These are phyloP conservation scores for Euptelea pleiosperma DNA, from an alignment of 164 flowering plant species.

Conservation along the genomic window DNA sequence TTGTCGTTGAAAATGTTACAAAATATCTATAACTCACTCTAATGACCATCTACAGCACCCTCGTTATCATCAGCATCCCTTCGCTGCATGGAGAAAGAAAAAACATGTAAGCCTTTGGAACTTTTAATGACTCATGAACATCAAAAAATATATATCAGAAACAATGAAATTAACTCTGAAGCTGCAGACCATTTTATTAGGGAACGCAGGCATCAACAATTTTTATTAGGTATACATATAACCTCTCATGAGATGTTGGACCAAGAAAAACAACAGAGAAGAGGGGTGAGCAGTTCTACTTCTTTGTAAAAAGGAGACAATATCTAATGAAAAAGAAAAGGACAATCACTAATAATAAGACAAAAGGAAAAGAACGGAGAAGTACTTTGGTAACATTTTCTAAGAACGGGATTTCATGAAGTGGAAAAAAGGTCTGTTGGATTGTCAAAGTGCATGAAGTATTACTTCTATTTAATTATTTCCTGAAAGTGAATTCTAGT, in stretches of 20 bases:
- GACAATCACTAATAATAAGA: not conserved
- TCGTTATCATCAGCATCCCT: slow-evolving; percentile 14
- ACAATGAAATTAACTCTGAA: not conserved
- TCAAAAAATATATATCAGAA: not conserved
- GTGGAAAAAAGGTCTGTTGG: too few species aligned
- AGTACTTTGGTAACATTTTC: too few species aligned
- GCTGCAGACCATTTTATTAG: not conserved
- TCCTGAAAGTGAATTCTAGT: too few species aligned
- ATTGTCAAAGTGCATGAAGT: too few species aligned
- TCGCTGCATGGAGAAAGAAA: slow-evolving; percentile 19
- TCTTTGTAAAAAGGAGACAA: not conserved
- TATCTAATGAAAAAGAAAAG: not conserved
- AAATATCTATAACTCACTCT: slow-evolving; percentile 4
- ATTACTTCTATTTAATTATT: too few species aligned
- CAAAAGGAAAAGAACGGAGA: not conserved
- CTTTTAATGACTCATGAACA: not conserved
- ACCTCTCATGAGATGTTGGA: not conserved
- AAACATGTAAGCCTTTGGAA: not conserved
- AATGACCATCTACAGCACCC: slow-evolving; percentile 6
- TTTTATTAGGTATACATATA: not conserved
- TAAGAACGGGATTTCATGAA: too few species aligned
- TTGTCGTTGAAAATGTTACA: not conserved
- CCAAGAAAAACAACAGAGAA: not conserved
- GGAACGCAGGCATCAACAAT: not conserved
- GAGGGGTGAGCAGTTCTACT: not conserved